Evolutionary conservation across 768 basidiomycete species (phyloP), one percentile per base, ranked within the genome.

Genomic region (Leccinum variicolor): DNA sequence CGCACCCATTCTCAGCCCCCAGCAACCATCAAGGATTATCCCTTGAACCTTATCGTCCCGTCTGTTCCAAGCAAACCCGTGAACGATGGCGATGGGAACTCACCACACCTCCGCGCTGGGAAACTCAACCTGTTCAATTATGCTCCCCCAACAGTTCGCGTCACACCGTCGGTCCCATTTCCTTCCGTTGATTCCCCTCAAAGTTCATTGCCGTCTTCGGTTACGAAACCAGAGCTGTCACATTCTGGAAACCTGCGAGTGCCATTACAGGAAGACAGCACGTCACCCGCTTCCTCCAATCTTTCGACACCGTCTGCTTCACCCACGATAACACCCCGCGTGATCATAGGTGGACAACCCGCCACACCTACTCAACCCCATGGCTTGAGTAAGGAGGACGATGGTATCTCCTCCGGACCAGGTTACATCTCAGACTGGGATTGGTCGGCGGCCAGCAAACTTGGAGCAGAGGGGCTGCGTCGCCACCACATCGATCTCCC

Each of bases 111-210:
- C 4, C 59, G 55, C 2, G 23, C 56, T 1, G 73, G 70, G 21
- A 67, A 64, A 59, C 62, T 76, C 50, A 62, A 50, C 41, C 57
- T 76, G 3, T 57, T 64, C 53, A 76, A 76, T 51, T 76, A 76
- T 49, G 70, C 60, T 6, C 65, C 75, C 36, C 75, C 74, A n/a
- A 52, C 51, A 1, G 21, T 53, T 21, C 55, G 57, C 7, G 8
- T 54, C 21, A 11, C 36, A 9, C 39, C 60, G 15, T 47, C 58
- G n/a, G 3, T 58, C 17, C 25, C 62, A 9, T 17, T 50, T 15
- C 56, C 61, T 10, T 48, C 56, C 8, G 5, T 26, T n/a, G 13
- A 7, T 21, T 46, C 57, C 13, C 34, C 46, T 21, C 39, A 14
- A 26, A 33, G 13, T 4, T 28, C 21, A 15, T 50, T 50, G 17